Percentiles rank a stretch among this genome's conserved stretches.
Conservation (phyloP, 2,329 filamentous ascomycete genomes). For the Teratosphaeria zuluensis region DNA sequence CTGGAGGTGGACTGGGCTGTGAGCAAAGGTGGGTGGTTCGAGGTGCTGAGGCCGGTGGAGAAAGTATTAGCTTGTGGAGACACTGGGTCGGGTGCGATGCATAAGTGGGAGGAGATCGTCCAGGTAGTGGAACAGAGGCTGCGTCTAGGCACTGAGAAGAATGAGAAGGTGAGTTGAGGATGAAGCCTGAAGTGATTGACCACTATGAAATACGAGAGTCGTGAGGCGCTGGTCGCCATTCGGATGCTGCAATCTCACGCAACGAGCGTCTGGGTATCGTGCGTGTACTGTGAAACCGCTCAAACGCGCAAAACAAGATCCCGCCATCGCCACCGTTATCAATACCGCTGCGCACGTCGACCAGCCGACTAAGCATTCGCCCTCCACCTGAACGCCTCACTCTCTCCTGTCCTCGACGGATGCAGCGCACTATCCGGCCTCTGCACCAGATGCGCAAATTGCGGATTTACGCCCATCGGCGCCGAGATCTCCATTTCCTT, state of each 20-base stretch:
- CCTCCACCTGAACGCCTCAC: constrained; percentile 24
- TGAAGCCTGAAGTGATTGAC: not conserved
- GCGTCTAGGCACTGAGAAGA: constrained; percentile 6
- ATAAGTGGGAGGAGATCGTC: constrained; percentile 69
- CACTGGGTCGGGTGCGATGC: constrained; percentile 73
- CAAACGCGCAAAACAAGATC: not conserved
- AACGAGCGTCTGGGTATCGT: constrained; percentile 3
- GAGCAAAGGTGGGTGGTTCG: constrained; percentile 44
- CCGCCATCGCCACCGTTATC: not conserved
- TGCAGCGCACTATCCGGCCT: constrained; percentile 50
- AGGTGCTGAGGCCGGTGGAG: constrained; percentile 61
- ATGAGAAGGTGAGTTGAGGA: constrained; percentile 1
- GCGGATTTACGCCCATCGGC: constrained; percentile 44
- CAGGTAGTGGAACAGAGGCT: constrained; percentile 45
- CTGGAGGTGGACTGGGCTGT: constrained; percentile 68
- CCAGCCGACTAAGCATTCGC: not conserved
- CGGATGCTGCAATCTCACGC: not conserved
- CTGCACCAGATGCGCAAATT: constrained; percentile 42
- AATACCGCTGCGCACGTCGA: not conserved
- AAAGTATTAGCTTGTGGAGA: constrained; percentile 82
- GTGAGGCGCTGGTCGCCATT: not conserved
- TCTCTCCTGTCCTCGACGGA: constrained; percentile 29
- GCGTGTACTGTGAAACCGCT: not conserved
- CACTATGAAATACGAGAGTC: constrained; percentile 1
- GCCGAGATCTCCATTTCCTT: constrained; percentile 39